A percentile compares a stretch with the other conserved stretches of the same genome.
Evolutionary conservation across 1,284 basidiomycete species (phyloP).

Genomic region (Rhodotorula sp.): DNA sequence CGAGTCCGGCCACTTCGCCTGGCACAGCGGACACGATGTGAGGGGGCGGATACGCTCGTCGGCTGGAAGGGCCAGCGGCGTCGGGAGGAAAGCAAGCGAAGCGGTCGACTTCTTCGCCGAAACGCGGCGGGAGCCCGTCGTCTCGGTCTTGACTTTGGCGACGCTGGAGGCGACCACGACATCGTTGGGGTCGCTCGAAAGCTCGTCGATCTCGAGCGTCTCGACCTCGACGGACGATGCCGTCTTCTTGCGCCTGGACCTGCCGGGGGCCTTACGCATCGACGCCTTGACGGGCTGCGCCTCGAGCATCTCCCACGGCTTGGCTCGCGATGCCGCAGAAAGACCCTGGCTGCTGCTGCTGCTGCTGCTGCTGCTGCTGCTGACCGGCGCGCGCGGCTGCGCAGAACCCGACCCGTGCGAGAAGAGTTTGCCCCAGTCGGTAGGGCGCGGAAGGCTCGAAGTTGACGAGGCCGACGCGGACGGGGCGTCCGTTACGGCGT

Average conservation of each 20-base stretch:
- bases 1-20: slow-evolving; percentile 62
- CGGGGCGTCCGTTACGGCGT: no score
- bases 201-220: not conserved
- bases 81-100: slow-evolving; percentile 41
- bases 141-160: not conserved
- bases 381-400: not conserved
- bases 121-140: not conserved
- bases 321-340: not conserved
- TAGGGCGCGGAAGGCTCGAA: not conserved
- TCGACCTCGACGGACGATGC: not conserved
- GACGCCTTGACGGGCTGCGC: not conserved
- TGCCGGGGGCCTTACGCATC: not conserved
- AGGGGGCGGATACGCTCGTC: slow-evolving; percentile 42
- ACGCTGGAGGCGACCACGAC: not conserved
- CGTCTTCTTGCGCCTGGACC: not conserved
- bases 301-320: slow-evolving; percentile 18
- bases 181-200: slow-evolving; percentile 1
- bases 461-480: no score
- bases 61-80: slow-evolving; percentile 24
- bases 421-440: not conserved
- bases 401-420: slow-evolving; percentile 9
- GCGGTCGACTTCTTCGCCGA: slow-evolving; percentile 22
- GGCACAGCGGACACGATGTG: slow-evolving; percentile 64
- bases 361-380: no score
- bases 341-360: not conserved